A percentile compares a stretch with the other conserved stretches of the same genome.
Evolutionary conservation across 768 basidiomycete genomes (phyloP).

Genomic region (Calvatia gigantea): DNA sequence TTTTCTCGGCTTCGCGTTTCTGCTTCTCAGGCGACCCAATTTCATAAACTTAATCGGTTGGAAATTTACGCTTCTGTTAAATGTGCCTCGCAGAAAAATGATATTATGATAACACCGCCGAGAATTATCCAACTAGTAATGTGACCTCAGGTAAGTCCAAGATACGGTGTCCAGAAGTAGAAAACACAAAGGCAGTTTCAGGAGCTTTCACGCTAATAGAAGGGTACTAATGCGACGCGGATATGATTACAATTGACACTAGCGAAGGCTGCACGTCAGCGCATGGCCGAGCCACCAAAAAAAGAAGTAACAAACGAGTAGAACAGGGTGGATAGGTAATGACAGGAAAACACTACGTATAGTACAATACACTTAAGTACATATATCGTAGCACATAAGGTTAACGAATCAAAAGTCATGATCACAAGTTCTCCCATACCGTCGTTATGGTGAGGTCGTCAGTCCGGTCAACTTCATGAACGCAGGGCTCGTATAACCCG

Average conservation of each 20-base stretch:
- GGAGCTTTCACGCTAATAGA: too few species aligned
- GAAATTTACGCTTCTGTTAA: background rate
- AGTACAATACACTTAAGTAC: background rate
- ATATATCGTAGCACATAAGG: background rate
- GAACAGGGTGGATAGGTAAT: too few species aligned
- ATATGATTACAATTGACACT: constrained; percentile 5
- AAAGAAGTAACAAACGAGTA: too few species aligned
- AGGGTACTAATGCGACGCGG: background rate
- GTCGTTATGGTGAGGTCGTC: constrained; percentile 30
- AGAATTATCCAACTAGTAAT: background rate
- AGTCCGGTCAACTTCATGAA: constrained; percentile 35
- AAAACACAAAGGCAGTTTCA: too few species aligned
- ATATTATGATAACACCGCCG: background rate
- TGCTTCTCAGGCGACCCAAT: background rate
- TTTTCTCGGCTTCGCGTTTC: background rate
- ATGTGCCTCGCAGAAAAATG: background rate
- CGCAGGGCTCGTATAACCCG: constrained; percentile 22
- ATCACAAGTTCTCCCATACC: background rate
- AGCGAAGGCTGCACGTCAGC: background rate
- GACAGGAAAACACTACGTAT: background rate
- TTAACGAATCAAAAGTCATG: background rate
- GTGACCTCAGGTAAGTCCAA: background rate
- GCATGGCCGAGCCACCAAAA: background rate
- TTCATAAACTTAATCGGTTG: background rate
- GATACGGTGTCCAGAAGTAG: too few species aligned